Base-by-base conservation (phyloP, 148 eudicot species). In the Linanthus parryae region DNA sequence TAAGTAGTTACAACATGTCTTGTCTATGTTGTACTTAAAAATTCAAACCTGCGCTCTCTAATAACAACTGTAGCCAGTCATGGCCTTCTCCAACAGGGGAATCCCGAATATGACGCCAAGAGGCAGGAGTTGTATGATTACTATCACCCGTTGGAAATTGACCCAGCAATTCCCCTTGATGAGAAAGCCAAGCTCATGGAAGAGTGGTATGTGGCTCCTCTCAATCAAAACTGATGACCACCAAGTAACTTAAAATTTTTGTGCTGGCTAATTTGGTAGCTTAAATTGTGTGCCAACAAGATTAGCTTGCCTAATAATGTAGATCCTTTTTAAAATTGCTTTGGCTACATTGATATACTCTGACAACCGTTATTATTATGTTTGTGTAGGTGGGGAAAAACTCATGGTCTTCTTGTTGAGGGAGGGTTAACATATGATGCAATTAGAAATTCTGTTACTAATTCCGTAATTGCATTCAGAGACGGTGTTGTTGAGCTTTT, bases 121-220 rank as follows among this genome's bases (percentile, higher is more conserved):
- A 77, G 97, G 69, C 83, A 73, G 46, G 66, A 85, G 46, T 68
- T 89, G 40, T 77, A 71, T 60, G 90, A 85, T 1, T 64, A 85
- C 64, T 89, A 89, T 67, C 90, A 78, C 73, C 97, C 97, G 22
- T 42, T 85, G 57, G 97, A 89, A 75, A 77, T 82, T 57, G 74
- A 80, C 64, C 97, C 97, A 3, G 64, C 70, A n/a, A 83, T 89
- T 68, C 91, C 94, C 13, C 56, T 79, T 61, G 82, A 80, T 2
- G 81, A 85, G 74, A 89, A 89, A 70, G 72, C 90, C 55, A 77
- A 77, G 71, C 94, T 85, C 58, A 89, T 89, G 97, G 97, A 85
- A 71, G 95, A 82, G 68, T 89, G 97, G 97, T 89, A 77, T 54
- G 74, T 46, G 34, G 39, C 8, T 5, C 35, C 5, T 31, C 54